These are phyloP conservation scores for Begonia loranthoides DNA, from an alignment of 306 rosid genomes.

Conservation along the genomic window DNA sequence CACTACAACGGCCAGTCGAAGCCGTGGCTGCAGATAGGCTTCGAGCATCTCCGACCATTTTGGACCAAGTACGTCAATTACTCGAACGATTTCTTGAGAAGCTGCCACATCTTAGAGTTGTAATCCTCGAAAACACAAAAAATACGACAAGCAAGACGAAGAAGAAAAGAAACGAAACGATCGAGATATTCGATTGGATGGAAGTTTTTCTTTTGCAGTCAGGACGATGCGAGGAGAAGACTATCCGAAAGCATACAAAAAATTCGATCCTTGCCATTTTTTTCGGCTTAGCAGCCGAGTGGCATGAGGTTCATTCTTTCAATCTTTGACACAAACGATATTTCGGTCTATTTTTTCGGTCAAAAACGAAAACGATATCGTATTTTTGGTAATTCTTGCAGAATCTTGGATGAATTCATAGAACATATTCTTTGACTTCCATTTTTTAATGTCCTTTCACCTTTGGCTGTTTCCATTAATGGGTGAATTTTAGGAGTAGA, in stretches of 20 bases:
- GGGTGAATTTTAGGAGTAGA: background rate
- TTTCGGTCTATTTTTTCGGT: background rate
- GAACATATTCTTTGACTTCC: background rate
- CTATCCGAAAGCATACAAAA: no score
- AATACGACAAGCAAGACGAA: background rate
- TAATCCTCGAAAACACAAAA: slow-evolving; percentile 13
- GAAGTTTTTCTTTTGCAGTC: background rate
- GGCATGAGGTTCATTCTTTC: background rate
- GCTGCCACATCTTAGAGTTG: slow-evolving; percentile 81
- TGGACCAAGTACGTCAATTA: slow-evolving; percentile 85
- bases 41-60: slow-evolving; percentile 91
- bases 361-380: background rate
- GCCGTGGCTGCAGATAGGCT: slow-evolving; percentile 92
- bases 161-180: background rate
- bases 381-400: background rate
- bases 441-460: background rate
- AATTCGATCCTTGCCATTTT: no score
- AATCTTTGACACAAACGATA: background rate
- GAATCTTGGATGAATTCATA: background rate
- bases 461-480: background rate
- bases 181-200: background rate
- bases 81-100: slow-evolving; percentile 76
- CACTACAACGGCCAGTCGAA: slow-evolving; percentile 96
- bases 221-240: no score
- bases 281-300: background rate